Conservation (phyloP, 202 grass and related monocot species). For the Miscanthus sacchariflorus region DNA sequence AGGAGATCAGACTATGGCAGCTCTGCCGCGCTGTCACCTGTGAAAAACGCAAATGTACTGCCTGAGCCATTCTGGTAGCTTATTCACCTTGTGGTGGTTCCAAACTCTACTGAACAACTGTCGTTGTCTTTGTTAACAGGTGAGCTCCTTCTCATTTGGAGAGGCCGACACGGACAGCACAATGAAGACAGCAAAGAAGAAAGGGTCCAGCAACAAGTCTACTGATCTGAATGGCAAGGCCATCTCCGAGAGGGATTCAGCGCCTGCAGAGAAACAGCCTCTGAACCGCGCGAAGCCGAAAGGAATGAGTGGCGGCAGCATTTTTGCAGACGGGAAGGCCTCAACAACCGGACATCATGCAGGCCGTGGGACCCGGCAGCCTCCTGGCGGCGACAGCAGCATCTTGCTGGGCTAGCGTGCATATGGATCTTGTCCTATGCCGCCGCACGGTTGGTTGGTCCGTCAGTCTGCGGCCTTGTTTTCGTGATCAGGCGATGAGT, state of each 20-base stretch:
- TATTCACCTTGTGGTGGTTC: background rate
- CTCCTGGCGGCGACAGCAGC: conserved; percentile 89
- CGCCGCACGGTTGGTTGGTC: background rate
- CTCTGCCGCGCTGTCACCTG: conserved; percentile 56
- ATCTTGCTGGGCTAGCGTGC: conserved; percentile 73
- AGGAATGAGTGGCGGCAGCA: conserved; percentile 70
- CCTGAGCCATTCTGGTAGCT: background rate
- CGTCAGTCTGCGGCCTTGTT: conserved; percentile 42
- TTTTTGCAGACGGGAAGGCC: conserved; percentile 73
- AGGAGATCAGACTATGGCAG: conserved; percentile 58
- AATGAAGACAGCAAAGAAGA: conserved; percentile 72
- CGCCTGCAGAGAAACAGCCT: conserved; percentile 54
- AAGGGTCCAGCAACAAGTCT: conserved; percentile 60
- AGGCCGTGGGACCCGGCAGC: conserved; percentile 67
- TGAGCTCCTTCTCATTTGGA: conserved; percentile 77
- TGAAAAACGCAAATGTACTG: conserved; percentile 74
- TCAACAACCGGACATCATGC: conserved; percentile 45
- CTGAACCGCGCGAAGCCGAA: conserved; percentile 72
- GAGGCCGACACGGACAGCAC: conserved; percentile 58
- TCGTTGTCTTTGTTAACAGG: conserved; percentile 46
- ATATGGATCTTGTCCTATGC: conserved; percentile 28
- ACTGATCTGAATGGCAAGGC: conserved; percentile 68
- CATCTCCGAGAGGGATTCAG: conserved; percentile 65
- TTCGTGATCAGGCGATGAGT: conserved; percentile 32
- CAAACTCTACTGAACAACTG: conserved; percentile 23